A percentile compares a stretch with the other conserved stretches of the same genome.
Conservation (phyloP, 495 filamentous ascomycete genomes). For the Haplographium delicatum region DNA sequence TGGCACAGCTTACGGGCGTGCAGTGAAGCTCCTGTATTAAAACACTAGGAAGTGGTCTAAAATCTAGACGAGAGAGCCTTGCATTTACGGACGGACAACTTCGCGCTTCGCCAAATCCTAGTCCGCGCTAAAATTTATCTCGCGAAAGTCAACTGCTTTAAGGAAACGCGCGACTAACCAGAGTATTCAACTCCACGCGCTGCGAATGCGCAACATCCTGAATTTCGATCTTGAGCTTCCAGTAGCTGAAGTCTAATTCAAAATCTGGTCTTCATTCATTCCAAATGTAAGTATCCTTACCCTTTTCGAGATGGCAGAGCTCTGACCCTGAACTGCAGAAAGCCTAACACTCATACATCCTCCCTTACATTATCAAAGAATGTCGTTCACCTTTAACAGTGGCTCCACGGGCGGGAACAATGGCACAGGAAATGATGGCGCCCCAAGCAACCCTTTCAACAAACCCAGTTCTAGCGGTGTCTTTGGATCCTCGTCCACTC, state of each 20-base stretch:
- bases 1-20: too few species aligned
- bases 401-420: constrained; percentile 23
- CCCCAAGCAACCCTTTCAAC: constrained; percentile 22
- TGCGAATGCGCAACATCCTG: constrained; percentile 5
- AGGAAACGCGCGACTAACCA: not conserved
- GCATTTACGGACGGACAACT: too few species aligned
- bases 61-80: too few species aligned
- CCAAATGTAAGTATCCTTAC: too few species aligned
- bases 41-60: too few species aligned
- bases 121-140: constrained; percentile 29
- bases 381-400: constrained; percentile 3
- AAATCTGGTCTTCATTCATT: too few species aligned
- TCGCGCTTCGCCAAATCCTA: too few species aligned
- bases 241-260: constrained; percentile 2
- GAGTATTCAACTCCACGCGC: constrained; percentile 5
- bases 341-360: not conserved
- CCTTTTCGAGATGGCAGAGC: not conserved
- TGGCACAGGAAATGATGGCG: constrained; percentile 30
- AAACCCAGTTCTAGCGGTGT: constrained; percentile 34
- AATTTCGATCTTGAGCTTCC: not conserved
- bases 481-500: constrained; percentile 38
- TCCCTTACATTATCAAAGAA: not conserved
- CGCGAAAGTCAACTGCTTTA: constrained; percentile 2
- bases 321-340: not conserved
- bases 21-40: too few species aligned